Base-by-base conservation (phyloP, 768 basidiomycete genomes). In the Auricularia sp. region DNA sequence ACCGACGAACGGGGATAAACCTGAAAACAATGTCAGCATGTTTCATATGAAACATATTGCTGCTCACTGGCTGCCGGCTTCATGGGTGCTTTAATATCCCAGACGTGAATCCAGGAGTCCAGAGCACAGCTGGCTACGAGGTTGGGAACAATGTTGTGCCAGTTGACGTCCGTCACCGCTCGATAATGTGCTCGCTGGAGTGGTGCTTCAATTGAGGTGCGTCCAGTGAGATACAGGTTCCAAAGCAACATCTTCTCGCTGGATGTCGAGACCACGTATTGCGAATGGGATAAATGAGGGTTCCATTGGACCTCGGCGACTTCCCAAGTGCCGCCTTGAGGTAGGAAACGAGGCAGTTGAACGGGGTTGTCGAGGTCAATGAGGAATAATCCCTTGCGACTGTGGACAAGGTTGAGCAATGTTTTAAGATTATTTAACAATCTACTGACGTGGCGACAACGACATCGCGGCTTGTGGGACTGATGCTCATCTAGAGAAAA, bases 141-240 rank as follows among this genome's bases (percentile, higher is more conserved):
- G 65, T 97, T 86, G 3, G 90, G 89, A 69, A 94, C 88, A 3
- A 83, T 82, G 0, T 89, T 88, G 70, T 94, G 92, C 96, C 96
- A 99, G 72, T 99, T 98, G 71, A 98, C 92, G 71, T 99, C 97
- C 3, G 97, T 98, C 63, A 99, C 94, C 3, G 94, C 94, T 56
- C 96, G 87, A 67, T 93, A 92, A 72, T 99, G 97, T 1, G 91
- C 89, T 66, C 88, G 87, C 3, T 98, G 80, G 37, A 92, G 87
- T 66, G 90, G 85, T 7, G 56, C 56, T 69, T 94, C 82, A 39
- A 99, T 92, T 2, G 89, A 87, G 1, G 88, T 89, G 70, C 89
- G 88, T 16, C 85, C 85, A 16, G 80, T 74, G 54, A 88, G 77
- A 64, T 84, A 73, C n/a, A 98, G 78, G 75, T 98, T 97, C 96